Conservation (phyloP, 148 eudicot genomes). For the Rhododendron molle region DNA sequence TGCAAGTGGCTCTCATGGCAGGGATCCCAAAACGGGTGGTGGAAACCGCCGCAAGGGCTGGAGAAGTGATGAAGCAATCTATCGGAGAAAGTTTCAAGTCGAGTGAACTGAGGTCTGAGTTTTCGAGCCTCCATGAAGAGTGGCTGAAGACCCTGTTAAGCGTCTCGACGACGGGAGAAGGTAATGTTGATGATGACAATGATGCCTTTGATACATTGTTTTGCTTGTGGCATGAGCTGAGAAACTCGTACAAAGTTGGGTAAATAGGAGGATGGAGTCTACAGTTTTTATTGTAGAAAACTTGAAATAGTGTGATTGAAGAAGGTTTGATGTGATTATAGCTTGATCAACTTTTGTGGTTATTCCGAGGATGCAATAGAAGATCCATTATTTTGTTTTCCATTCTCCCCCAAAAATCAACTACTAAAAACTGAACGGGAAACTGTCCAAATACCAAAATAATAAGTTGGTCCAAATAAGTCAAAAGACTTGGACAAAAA, state of each 20-base stretch:
- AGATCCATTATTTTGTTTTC: neutral
- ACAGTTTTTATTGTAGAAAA: neutral
- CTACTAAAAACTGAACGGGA: neutral
- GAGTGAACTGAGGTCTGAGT: slow-evolving; percentile 73
- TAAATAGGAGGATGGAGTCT: neutral
- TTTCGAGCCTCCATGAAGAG: slow-evolving; percentile 79
- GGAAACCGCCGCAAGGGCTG: slow-evolving; percentile 62
- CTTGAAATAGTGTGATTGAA: neutral
- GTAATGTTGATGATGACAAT: slow-evolving; percentile 39
- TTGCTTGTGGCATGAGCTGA: slow-evolving; percentile 91
- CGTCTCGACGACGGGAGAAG: slow-evolving; percentile 27
- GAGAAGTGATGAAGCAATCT: slow-evolving; percentile 56
- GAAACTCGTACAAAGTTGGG: slow-evolving; percentile 26
- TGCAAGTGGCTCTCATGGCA: slow-evolving; percentile 95
- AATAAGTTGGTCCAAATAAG: too few relatives aligned
- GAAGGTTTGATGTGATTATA: neutral
- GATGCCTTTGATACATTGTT: slow-evolving; percentile 68
- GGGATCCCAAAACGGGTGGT: slow-evolving; percentile 78
- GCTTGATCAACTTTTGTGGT: neutral
- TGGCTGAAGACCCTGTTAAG: slow-evolving; percentile 62
- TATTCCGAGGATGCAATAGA: neutral
- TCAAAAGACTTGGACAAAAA: too few relatives aligned
- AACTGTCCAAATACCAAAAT: neutral
- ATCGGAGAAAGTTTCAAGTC: slow-evolving; percentile 71
- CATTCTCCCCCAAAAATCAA: neutral